These are phyloP conservation scores for Globisporangium heterothallicum DNA, from an alignment of 352 stramenopile genomes.

Conservation along the genomic window DNA sequence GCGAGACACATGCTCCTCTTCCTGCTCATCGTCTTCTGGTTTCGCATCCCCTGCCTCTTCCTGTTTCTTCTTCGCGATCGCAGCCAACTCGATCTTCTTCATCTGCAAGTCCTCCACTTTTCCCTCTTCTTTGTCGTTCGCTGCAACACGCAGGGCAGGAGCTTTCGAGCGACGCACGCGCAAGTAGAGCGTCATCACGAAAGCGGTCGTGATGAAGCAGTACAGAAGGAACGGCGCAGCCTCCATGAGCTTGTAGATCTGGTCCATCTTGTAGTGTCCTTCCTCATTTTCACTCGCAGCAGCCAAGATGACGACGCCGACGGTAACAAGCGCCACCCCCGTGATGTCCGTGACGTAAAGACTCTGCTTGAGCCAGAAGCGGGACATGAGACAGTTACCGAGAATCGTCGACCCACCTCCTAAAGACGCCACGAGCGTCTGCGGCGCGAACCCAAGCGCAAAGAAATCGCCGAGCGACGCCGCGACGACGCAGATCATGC, in stretches of 20 bases:
- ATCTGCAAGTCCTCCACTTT: conserved; percentile 52
- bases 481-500: conserved; percentile 80
- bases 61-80: conserved; percentile 16
- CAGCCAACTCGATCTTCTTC: conserved; percentile 42
- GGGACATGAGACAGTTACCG: conserved; percentile 79
- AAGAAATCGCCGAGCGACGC: conserved; percentile 84
- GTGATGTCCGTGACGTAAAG: conserved; percentile 82
- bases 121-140: conserved; percentile 38
- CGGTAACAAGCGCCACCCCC: conserved; percentile 66
- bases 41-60: conserved; percentile 6
- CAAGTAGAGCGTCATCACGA: conserved; percentile 81
- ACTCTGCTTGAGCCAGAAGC: conserved; percentile 85
- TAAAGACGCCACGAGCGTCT: conserved; percentile 81
- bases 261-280: conserved; percentile 79
- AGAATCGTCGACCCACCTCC: conserved; percentile 80
- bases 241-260: conserved; percentile 82
- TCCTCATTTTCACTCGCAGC: conserved; percentile 62
- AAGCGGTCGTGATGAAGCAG: conserved; percentile 71
- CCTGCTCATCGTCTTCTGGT: conserved; percentile 16
- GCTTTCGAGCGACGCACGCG: conserved; percentile 75
- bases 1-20: conserved; percentile 26
- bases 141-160: conserved; percentile 61
- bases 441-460: conserved; percentile 80
- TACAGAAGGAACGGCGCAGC: conserved; percentile 82
- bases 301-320: conserved; percentile 77